A percentile compares a stretch with the other conserved stretches of the same genome.
phyloP scores from a whole-genome alignment of 768 basidiomycete species.

The Suillus alpinus region DNA sequence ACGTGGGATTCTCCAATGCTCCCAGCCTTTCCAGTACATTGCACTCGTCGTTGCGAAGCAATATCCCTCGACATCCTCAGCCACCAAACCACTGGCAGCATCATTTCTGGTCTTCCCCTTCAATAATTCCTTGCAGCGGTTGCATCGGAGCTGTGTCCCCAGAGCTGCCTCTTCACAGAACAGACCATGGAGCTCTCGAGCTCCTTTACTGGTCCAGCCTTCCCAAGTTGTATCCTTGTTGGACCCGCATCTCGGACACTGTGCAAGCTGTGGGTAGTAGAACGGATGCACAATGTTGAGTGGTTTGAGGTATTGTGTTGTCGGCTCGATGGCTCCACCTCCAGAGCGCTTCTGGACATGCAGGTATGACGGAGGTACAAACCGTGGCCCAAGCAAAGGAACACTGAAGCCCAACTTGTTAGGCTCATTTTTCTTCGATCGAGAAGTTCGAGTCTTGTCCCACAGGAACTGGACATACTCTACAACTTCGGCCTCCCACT shows the following conservation, averaged over 20 bases:
- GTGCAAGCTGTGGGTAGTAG: conserved; percentile 7
- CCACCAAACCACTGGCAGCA: no score
- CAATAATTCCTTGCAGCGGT: neutral
- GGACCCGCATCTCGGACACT: no score
- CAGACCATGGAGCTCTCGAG: conserved; percentile 4
- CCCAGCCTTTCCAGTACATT: conserved; percentile 17
- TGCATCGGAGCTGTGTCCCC: neutral
- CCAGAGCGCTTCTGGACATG: conserved; percentile 9
- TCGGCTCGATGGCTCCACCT: conserved; percentile 8
- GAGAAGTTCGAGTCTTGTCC: conserved; percentile 2
- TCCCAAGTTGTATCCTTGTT: no score
- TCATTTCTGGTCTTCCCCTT: neutral
- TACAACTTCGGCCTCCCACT: conserved; percentile 20
- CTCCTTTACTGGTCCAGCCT: conserved; percentile 3
- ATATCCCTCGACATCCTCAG: neutral
- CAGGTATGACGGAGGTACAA: conserved; percentile 17
- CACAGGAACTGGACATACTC: conserved; percentile 20
- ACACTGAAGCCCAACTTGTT: conserved; percentile 5
- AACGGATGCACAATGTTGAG: conserved; percentile 11
- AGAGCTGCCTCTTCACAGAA: conserved; percentile 1
- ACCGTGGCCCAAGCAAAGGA: conserved; percentile 21
- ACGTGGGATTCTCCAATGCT: conserved; percentile 21
- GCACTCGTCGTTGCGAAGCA: conserved; percentile 15
- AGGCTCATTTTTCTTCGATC: conserved; percentile 4
- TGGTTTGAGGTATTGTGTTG: conserved; percentile 11